A percentile compares a stretch with the other conserved stretches of the same genome.
Evolutionary conservation across 352 stramenopile species (phyloP).

Genomic region (Chloridella minuta): DNA sequence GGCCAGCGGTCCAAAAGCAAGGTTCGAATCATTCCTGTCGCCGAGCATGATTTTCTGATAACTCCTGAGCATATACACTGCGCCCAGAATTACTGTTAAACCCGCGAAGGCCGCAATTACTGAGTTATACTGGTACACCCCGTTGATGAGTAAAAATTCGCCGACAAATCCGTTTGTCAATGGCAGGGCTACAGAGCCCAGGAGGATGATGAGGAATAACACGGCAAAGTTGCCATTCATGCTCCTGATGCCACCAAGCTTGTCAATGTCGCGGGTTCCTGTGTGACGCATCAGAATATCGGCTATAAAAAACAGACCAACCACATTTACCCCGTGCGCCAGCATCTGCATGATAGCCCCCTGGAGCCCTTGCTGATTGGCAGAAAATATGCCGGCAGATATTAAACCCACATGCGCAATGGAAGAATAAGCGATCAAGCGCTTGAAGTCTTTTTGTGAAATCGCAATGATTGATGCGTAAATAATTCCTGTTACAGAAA

Average conservation of each 20-base stretch:
- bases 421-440: neutral
- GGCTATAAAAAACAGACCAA: neutral
- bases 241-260: neutral
- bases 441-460: neutral
- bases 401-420: neutral
- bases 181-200: neutral
- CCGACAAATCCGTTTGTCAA: slow-evolving; percentile 17
- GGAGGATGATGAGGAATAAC: neutral
- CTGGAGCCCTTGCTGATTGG: neutral
- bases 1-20: neutral
- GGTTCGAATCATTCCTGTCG: neutral
- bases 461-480: neutral
- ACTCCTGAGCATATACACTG: neutral
- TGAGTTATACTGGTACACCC: neutral
- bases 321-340: neutral
- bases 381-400: neutral
- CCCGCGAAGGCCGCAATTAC: neutral
- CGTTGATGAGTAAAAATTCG: slow-evolving; percentile 21
- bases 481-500: neutral
- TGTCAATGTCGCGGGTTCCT: neutral
- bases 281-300: neutral
- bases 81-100: neutral
- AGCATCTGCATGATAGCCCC: neutral
- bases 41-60: neutral
- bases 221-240: neutral